phyloP scores from a whole-genome alignment of 2,329 filamentous ascomycete species.

The Orbilia brochopaga region DNA sequence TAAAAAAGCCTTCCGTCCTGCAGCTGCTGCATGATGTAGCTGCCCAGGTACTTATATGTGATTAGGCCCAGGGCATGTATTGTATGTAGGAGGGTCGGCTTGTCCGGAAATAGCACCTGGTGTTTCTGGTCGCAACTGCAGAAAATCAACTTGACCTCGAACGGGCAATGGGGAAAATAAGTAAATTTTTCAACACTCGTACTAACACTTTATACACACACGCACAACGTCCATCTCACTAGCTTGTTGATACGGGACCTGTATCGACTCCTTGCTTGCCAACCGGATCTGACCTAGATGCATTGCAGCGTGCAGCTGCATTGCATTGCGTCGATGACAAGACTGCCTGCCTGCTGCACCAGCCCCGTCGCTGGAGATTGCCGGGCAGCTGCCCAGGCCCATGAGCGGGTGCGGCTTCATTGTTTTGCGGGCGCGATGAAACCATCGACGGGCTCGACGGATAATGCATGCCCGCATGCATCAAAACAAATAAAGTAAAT shows the following conservation, averaged over 20 bases:
- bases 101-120: constrained; percentile 51
- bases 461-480: constrained; percentile 1
- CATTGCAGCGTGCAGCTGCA: constrained; percentile 7
- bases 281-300: constrained; percentile 50
- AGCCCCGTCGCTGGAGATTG: constrained; percentile 24
- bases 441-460: background rate
- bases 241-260: constrained; percentile 45
- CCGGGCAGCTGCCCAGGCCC: constrained; percentile 11
- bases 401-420: constrained; percentile 22
- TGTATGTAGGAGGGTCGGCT: constrained; percentile 37
- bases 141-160: background rate
- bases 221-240: too few relatives aligned
- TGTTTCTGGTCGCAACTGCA: constrained; percentile 43
- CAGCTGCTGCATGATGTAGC: constrained; percentile 46
- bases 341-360: constrained; percentile 7
- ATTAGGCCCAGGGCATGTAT: background rate
- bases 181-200: constrained; percentile 18
- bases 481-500: constrained; percentile 27
- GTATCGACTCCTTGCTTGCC: constrained; percentile 44
- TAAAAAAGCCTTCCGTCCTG: constrained; percentile 15
- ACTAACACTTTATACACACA: constrained; percentile 10
- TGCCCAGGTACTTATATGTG: background rate
- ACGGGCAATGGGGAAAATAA: constrained; percentile 18
- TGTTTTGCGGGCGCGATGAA: constrained; percentile 30
- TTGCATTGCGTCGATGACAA: constrained; percentile 33